Evolutionary conservation across 2,329 filamentous ascomycete species (phyloP), one percentile per base, ranked within the genome.

Genomic region (Clarireedia sp.): DNA sequence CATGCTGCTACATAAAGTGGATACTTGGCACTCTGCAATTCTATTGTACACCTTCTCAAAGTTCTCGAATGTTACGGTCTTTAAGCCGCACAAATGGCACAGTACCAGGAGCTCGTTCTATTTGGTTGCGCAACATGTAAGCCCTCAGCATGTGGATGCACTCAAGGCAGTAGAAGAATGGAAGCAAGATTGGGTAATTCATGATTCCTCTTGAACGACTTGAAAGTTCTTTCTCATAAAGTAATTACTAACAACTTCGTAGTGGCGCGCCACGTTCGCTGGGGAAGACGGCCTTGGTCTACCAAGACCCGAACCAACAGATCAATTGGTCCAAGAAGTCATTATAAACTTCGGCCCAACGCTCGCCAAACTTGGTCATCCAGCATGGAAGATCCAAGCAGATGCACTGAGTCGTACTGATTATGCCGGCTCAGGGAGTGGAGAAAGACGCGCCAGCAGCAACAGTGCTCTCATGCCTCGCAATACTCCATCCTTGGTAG

Each of bases 1-100:
- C 10, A 62, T 66, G 55, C 51, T 66, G 2, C 40, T 66, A 8
- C 63, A 65, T 43, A 64, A 62, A 50, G 53, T 63, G 3, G 63
- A 66, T 43, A 48, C 50, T 8, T 66, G 58, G 57, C 21, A 48
- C 1, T 54, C 60, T 10, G 55, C 60, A 14, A 47, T 57, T 16
- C 45, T 64, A 3, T 49, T 67, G 10, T 61, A 62, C 46, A 56
- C 49, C 1, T 63, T 67, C 21, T 61, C 49, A 21, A 57, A 60
- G 17, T 67, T 67, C 48, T 47, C 64, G 2, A 44, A 57, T 1
- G 51, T 66, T 5, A 43, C 59, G 19, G 43, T 62, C 1, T 65
- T 65, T 51, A 67, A 67, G 43, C 59, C 64, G n/a, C 16, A n/a
- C 12, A 58, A 33, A 29, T 58, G 57, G 37, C 64, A 65, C 49